These are phyloP conservation scores for Syzygium malaccense DNA, from an alignment of 441 rosid genomes.

Conservation along the genomic window DNA sequence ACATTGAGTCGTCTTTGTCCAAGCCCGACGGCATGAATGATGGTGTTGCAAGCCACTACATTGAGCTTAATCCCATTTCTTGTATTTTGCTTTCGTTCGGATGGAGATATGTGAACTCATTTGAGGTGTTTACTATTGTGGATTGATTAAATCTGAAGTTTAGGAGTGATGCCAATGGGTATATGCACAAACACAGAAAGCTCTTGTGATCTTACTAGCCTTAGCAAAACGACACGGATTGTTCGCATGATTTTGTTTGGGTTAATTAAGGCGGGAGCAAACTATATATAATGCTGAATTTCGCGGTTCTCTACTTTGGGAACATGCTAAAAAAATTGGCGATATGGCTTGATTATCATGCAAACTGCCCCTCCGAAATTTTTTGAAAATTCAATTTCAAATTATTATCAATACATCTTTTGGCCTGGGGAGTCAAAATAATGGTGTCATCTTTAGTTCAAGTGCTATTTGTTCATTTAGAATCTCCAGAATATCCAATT, in stretches of 20 bases:
- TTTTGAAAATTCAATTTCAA: too few relatives aligned
- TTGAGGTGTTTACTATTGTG: neutral
- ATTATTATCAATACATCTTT: too few relatives aligned
- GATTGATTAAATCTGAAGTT: neutral
- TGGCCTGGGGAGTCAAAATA: neutral
- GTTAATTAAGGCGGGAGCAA: neutral
- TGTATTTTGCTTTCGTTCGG: neutral
- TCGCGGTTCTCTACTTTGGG: neutral
- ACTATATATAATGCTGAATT: neutral
- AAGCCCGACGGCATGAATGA: too few relatives aligned
- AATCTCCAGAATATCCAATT: neutral
- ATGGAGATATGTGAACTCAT: neutral
- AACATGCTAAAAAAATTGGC: neutral
- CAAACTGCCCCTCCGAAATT: fast-evolving
- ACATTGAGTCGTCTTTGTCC: too few relatives aligned
- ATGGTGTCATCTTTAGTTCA: neutral
- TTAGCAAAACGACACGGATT: too few relatives aligned
- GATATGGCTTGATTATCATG: neutral
- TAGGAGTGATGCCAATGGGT: neutral
- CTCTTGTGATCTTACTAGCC: too few relatives aligned
- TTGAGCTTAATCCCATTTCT: neutral
- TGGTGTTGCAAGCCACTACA: too few relatives aligned
- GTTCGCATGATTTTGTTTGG: neutral
- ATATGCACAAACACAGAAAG: too few relatives aligned
- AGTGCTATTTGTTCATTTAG: neutral